A percentile compares a stretch with the other conserved stretches of the same genome.
phyloP scores from a whole-genome alignment of 768 basidiomycete species.

The Kondoa malvinella region DNA sequence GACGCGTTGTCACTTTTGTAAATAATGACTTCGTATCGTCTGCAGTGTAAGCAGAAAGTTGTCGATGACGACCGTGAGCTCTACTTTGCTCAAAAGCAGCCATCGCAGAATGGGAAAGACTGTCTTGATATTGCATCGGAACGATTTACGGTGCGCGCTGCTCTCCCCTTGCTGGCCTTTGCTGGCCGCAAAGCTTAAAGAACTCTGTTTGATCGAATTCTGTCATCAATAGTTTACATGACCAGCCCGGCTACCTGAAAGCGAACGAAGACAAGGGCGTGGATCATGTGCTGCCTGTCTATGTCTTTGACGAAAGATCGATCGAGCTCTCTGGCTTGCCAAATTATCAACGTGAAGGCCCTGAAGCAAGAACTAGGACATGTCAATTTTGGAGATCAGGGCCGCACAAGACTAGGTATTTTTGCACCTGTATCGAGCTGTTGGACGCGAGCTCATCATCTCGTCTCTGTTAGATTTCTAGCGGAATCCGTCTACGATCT shows the following conservation, averaged over 20 bases:
- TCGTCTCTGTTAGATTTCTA: conserved; percentile 9
- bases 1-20: no score
- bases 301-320: conserved; percentile 35
- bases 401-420: conserved; percentile 20
- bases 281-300: conserved; percentile 35
- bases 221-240: conserved; percentile 12
- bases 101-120: not conserved
- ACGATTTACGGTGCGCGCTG: conserved; percentile 16
- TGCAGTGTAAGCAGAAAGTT: no score
- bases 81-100: no score
- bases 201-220: no score
- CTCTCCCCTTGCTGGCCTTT: no score
- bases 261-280: conserved; percentile 24
- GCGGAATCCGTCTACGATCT: conserved; percentile 32
- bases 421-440: not conserved
- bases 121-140: conserved; percentile 8
- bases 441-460: not conserved
- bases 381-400: conserved; percentile 26
- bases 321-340: conserved; percentile 32
- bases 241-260: conserved; percentile 27
- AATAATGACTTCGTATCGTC: no score
- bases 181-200: no score
- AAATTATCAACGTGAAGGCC: conserved; percentile 23
- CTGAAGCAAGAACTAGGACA: conserved; percentile 25
- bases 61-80: no score